These are phyloP conservation scores for Penicillium paxilli DNA, from an alignment of 495 filamentous ascomycete genomes.

Conservation along the genomic window DNA sequence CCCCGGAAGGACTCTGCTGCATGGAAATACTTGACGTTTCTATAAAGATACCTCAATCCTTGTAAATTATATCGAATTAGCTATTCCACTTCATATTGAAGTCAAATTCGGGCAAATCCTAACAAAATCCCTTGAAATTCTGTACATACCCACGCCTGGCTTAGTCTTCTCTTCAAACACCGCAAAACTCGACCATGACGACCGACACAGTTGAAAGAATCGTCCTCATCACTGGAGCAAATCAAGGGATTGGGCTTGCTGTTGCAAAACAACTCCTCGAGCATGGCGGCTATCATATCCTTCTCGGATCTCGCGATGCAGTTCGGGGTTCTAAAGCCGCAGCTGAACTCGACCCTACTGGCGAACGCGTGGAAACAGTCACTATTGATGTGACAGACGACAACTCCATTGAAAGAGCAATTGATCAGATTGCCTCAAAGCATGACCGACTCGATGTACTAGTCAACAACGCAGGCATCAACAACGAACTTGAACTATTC, in stretches of 20 bases:
- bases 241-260: conserved; percentile 47
- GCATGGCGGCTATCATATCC: conserved; percentile 34
- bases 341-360: conserved; percentile 20
- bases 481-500: conserved; percentile 27
- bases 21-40: background rate
- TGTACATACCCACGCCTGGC: too few species aligned
- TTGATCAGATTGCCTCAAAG: conserved; percentile 25
- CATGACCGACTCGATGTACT: conserved; percentile 36
- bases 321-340: conserved; percentile 24
- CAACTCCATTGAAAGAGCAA: conserved; percentile 36
- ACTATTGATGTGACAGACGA: conserved; percentile 42
- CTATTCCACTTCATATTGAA: too few species aligned
- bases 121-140: too few species aligned
- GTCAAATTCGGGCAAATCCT: too few species aligned
- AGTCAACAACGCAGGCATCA: conserved; percentile 42
- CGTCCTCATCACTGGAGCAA: conserved; percentile 45
- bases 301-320: conserved; percentile 36
- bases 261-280: conserved; percentile 32
- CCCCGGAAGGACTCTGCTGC: background rate
- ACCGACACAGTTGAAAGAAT: conserved; percentile 17
- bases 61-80: too few species aligned
- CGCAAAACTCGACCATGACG: background rate
- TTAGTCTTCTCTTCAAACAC: background rate
- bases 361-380: conserved; percentile 20
- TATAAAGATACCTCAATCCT: background rate